These are phyloP conservation scores for Jackrogersella multiformis DNA, from an alignment of 495 filamentous ascomycete genomes.

Conservation along the genomic window DNA sequence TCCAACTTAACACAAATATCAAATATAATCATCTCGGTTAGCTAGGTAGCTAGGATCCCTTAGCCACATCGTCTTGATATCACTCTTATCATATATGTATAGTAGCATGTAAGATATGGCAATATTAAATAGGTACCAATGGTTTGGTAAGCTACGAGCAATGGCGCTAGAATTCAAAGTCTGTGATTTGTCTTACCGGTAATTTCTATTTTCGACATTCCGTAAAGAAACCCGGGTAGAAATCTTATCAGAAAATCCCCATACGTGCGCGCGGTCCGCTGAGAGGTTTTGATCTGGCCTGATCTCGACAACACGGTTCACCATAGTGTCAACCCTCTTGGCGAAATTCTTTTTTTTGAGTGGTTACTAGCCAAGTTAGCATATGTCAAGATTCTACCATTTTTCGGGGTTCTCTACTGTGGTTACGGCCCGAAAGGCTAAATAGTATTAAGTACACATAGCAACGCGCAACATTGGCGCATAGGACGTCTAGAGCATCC, in stretches of 20 bases:
- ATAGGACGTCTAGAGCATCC: no score
- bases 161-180: not conserved
- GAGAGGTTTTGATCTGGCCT: slow-evolving; percentile 25
- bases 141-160: no score
- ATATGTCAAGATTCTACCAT: slow-evolving; percentile 1
- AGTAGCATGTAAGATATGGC: not conserved
- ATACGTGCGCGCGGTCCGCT: slow-evolving; percentile 39
- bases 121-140: not conserved
- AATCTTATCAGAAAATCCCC: slow-evolving; percentile 32
- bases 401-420: not conserved
- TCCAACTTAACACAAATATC: slow-evolving; percentile 4
- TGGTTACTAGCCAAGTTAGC: not conserved
- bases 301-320: slow-evolving; percentile 18
- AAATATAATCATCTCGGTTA: no score
- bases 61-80: not conserved
- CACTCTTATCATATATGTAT: not conserved
- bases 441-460: no score
- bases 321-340: slow-evolving; percentile 19
- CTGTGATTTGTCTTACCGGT: slow-evolving; percentile 17
- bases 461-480: no score
- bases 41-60: not conserved
- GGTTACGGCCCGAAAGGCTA: no score
- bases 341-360: not conserved
- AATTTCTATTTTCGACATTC: slow-evolving; percentile 9
- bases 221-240: slow-evolving; percentile 16